Conservation (phyloP, 1,284 basidiomycete species). For the Golubevia pallescens region DNA sequence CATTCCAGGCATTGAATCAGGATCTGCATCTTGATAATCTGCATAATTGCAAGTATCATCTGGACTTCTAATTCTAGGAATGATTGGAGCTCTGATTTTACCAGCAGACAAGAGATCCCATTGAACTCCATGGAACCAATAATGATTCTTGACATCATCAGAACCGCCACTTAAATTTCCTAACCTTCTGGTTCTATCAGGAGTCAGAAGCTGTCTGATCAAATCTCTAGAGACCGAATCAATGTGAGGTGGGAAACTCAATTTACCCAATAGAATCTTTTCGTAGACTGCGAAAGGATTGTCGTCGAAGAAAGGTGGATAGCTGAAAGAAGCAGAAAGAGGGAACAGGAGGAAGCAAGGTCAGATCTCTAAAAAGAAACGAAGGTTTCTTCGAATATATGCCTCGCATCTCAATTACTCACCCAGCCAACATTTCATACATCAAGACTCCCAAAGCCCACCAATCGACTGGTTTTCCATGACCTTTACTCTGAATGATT, state of each 20-base stretch:
- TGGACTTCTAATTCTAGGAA: slow-evolving; percentile 24
- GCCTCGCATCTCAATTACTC: background rate
- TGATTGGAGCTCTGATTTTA: slow-evolving; percentile 38
- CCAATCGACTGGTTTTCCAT: slow-evolving; percentile 19
- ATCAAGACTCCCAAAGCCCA: slow-evolving; percentile 22
- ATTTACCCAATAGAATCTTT: slow-evolving; percentile 66
- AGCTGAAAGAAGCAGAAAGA: slow-evolving; percentile 1
- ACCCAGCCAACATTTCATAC: slow-evolving; percentile 17
- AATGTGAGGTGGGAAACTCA: slow-evolving; percentile 67
- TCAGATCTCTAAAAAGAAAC: too few species aligned
- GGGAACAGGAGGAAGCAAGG: background rate
- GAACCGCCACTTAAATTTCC: slow-evolving; percentile 68
- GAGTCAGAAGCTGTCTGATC: slow-evolving; percentile 66
- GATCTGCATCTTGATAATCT: slow-evolving; percentile 20
- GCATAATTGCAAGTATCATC: slow-evolving; percentile 39
- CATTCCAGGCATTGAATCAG: background rate
- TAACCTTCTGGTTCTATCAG: slow-evolving; percentile 66
- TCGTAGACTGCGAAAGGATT: slow-evolving; percentile 50
- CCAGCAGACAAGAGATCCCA: slow-evolving; percentile 44
- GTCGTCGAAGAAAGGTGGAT: slow-evolving; percentile 18
- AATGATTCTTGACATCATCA: slow-evolving; percentile 67
- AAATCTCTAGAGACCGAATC: slow-evolving; percentile 67
- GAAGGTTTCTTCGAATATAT: background rate
- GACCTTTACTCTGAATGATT: slow-evolving; percentile 15
- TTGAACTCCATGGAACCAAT: slow-evolving; percentile 68